Base-by-base conservation (phyloP, 257 asterid species). In the Nicotiana knightiana region DNA sequence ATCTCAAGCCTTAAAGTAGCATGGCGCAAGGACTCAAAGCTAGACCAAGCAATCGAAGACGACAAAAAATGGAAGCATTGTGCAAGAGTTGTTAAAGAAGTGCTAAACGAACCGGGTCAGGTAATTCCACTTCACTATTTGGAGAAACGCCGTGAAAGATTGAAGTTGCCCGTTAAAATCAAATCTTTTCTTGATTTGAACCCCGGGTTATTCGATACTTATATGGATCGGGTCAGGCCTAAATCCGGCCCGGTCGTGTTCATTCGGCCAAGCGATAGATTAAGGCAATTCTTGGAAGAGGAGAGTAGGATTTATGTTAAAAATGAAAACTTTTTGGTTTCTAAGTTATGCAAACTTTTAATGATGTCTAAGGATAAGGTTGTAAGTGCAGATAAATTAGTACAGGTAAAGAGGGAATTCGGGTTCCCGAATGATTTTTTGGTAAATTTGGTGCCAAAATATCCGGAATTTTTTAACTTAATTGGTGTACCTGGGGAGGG, bases 391-490 rank as follows among this genome's bases (percentile, higher is more conserved):
- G 95, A 89, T 86, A 94, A 96, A 84, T 82, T 96, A 79, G 82
- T 89, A 5, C 97, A 94, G 88, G 97, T 91, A 84, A 96, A 94
- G 91, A 89, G 97, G 90, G 99, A 92, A 58, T 96, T 96, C 18
- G 99, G 98, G 39, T 93, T 96, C 75, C 98, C 96, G 0, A 90
- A 90, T 84, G 96, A 93, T 89, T 86, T 94, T 85, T 66, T 94
- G 79, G 97, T 91, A 81, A 92, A 84, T 81, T 82, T 94, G 80
- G 93, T 94, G 37, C 90, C 98, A 0, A 92, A 87, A 82, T 88
- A 92, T 88, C 95, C 97, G 0, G 91, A 93, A 70, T 87, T 86
- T 82, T 93, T 94, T 84, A 89, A 93, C 79, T 79, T 94, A 70
- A 54, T 82, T 1, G 98, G 95, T 21, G 79, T 80, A 39, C 93